Conservation (phyloP, 495 filamentous ascomycete species). For the Podospora tetraspora region DNA sequence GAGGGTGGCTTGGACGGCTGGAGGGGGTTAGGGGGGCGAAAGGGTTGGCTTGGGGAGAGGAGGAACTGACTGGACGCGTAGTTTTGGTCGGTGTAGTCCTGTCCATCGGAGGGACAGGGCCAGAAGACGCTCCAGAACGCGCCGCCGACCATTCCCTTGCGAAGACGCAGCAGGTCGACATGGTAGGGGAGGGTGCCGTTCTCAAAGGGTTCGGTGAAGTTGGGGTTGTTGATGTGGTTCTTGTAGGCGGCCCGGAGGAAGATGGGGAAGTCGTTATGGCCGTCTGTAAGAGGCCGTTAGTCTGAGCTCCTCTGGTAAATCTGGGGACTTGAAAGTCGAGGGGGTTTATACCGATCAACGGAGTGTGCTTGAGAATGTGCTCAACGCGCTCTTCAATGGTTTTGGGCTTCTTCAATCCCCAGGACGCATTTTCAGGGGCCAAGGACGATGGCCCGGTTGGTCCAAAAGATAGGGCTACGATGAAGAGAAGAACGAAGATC, state of each 20-base stretch:
- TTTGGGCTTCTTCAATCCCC: conserved; percentile 2
- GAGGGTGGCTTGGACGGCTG: conserved; percentile 59
- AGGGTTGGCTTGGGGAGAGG: neutral
- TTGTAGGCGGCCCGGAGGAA: conserved; percentile 59
- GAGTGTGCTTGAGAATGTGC: conserved; percentile 64
- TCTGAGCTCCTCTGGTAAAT: neutral
- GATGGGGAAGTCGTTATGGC: conserved; percentile 85
- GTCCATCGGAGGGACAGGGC: conserved; percentile 64
- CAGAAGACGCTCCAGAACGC: conserved; percentile 91
- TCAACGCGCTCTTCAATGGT: conserved; percentile 62
- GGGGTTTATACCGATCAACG: conserved; percentile 66
- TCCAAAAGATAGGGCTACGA: neutral
- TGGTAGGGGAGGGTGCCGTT: conserved; percentile 63
- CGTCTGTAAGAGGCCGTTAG: conserved; percentile 52
- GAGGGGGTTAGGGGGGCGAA: neutral
- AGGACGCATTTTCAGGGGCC: neutral
- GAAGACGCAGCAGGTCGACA: conserved; percentile 69
- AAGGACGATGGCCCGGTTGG: neutral
- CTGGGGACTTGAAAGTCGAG: neutral
- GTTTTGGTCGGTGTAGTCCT: conserved; percentile 66
- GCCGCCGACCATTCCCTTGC: conserved; percentile 57
- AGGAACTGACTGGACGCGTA: conserved; percentile 47
- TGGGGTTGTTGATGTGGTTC: conserved; percentile 71
- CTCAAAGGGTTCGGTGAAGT: conserved; percentile 66
- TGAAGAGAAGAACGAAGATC: conserved; percentile 1